Evolutionary conservation across 805 yeast species (phyloP), one percentile per base, ranked within the genome.

Genomic region (Yarrowia sp.): DNA sequence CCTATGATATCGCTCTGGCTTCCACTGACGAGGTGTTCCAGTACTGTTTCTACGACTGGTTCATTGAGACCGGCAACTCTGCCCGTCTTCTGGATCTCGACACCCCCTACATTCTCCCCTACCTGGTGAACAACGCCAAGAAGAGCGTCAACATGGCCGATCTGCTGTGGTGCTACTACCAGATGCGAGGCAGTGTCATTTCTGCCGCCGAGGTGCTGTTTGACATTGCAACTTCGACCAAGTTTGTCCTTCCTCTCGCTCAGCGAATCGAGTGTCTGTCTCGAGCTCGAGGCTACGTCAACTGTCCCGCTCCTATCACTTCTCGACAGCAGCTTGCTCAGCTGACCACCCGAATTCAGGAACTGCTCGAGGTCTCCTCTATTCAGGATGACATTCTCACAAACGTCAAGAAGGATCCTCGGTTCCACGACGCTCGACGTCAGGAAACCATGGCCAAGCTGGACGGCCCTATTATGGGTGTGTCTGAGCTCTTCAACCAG

Each of bases 41-140:
- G 72, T 92, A 88, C 78, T 90, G 91, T 72, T 85, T 95, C 72
- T 95, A 95, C 77, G 94, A 91, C 76, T 95, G 98, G 98, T 88
- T 92, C 73, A 88, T 92, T 42, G 79, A 83, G 53, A 91, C 90
- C 74, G 93, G 91, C 4, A 84, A 87, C 38, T 88, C 91, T 70
- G 95, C 89, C 69, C 86, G 90, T 71, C 80, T 95, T 53, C 81
- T 94, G 70, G 91, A 89, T 58, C 84, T 94, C 69, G 90, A 91
- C 67, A 91, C 98, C 0, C 90, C 93, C 12, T 94, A 82, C 74
- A 86, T 95, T 46, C 81, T 91, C 70, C 87, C 89, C 36, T 95
- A 90, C 73, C 83, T 95, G 75, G 87, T 87, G 72, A 71, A 74
- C 43, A 81, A 81, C 53, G 76, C 82, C 16, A 59, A 70, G 38